phyloP scores from a whole-genome alignment of 2,329 filamentous ascomycete species.

The Neoscytalidium dimidiatum region DNA sequence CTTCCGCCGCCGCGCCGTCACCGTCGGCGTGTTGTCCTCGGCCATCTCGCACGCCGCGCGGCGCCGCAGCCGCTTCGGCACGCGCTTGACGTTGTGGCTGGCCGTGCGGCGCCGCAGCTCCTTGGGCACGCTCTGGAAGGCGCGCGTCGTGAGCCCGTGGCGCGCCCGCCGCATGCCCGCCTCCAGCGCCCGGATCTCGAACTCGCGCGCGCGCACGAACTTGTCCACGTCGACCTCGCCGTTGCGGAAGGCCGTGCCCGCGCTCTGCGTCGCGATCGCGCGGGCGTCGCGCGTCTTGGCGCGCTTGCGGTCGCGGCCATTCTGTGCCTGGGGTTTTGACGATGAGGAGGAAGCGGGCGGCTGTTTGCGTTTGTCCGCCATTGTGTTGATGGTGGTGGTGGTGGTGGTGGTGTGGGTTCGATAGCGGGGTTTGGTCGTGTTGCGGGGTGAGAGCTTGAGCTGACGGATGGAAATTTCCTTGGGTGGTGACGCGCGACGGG shows the following conservation, averaged over 20 bases:
- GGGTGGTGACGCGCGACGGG: not conserved
- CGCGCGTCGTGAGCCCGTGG: conserved; percentile 63
- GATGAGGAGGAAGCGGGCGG: not conserved
- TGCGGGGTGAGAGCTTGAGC: not conserved
- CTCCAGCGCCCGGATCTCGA: conserved; percentile 84
- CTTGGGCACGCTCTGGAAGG: conserved; percentile 89
- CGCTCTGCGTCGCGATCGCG: conserved; percentile 32
- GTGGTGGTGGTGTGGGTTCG: not conserved
- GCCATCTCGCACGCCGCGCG: conserved; percentile 74
- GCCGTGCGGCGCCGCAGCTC: conserved; percentile 83
- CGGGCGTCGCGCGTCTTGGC: conserved; percentile 23
- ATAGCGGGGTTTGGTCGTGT: not conserved
- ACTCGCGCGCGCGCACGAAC: conserved; percentile 83
- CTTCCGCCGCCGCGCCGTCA: conserved; percentile 65
- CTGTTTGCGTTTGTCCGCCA: conserved; percentile 19
- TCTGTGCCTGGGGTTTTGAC: not conserved
- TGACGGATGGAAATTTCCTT: conserved; percentile 12
- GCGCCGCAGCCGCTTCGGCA: conserved; percentile 74
- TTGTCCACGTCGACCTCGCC: conserved; percentile 83
- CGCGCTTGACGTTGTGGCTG: conserved; percentile 89
- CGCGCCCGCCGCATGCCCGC: conserved; percentile 78
- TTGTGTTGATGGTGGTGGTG: not conserved
- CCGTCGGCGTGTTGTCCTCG: conserved; percentile 87
- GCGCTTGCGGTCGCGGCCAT: conserved; percentile 19
- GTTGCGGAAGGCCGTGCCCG: conserved; percentile 57